phyloP scores from a whole-genome alignment of 805 yeast species.

The Myxozyma vanderwaltii region DNA sequence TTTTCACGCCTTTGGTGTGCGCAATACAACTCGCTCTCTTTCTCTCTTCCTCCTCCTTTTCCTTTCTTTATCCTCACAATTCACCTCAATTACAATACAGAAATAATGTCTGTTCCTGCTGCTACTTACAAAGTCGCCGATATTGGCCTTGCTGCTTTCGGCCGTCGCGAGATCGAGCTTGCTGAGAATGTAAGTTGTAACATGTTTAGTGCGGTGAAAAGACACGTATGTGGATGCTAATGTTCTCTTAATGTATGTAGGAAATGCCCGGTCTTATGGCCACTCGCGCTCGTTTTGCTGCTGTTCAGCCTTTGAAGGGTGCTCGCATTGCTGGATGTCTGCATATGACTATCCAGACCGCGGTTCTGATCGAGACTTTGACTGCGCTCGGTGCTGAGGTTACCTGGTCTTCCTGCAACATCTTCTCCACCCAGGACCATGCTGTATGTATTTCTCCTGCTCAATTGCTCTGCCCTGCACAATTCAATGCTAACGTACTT shows the following conservation, averaged over 20 bases:
- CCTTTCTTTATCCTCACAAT: not conserved
- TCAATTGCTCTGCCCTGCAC: too few species aligned
- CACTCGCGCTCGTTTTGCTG: slow-evolving; percentile 90
- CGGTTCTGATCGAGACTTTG: slow-evolving; percentile 96
- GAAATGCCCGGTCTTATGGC: slow-evolving; percentile 74
- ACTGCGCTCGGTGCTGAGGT: slow-evolving; percentile 99
- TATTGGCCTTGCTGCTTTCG: slow-evolving; percentile 97
- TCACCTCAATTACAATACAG: slow-evolving; percentile 3
- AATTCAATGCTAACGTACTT: too few species aligned
- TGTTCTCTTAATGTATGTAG: slow-evolving; percentile 16
- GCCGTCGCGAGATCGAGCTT: slow-evolving; percentile 98
- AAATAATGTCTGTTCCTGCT: slow-evolving; percentile 33
- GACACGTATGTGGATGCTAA: not conserved
- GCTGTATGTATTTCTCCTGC: slow-evolving; percentile 54
- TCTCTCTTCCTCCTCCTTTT: not conserved
- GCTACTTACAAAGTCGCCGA: slow-evolving; percentile 85
- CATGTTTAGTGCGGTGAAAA: not conserved
- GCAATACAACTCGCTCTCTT: not conserved
- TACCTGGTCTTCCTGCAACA: slow-evolving; percentile 99
- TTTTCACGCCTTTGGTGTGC: not conserved
- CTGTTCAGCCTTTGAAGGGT: slow-evolving; percentile 92
- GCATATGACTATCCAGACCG: slow-evolving; percentile 99
- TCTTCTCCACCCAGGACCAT: slow-evolving; percentile 98
- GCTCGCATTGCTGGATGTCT: slow-evolving; percentile 99
- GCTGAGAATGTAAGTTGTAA: slow-evolving; percentile 85